A percentile compares a stretch with the other conserved stretches of the same genome.
These are phyloP conservation scores for Rhynchosporium secalis DNA, from an alignment of 2,329 filamentous ascomycete genomes.

Conservation along the genomic window DNA sequence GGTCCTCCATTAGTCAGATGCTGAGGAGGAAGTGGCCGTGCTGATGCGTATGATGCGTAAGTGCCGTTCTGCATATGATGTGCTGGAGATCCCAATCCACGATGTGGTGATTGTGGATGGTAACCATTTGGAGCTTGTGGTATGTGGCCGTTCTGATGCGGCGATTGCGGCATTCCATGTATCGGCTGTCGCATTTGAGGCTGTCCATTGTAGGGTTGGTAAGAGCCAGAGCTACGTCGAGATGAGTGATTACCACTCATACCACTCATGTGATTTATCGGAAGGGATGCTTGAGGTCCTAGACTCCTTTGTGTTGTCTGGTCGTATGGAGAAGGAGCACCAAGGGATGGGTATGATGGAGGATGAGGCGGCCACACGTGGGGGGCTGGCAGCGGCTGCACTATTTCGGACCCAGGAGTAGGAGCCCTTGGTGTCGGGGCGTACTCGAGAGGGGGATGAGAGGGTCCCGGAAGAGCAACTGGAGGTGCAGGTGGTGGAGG, in stretches of 20 bases:
- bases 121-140: constrained; percentile 47
- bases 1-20: constrained; percentile 41
- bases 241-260: constrained; percentile 48
- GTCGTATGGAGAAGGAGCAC: constrained; percentile 46
- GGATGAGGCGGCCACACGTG: constrained; percentile 22
- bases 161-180: constrained; percentile 41
- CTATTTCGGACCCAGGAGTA: constrained; percentile 37
- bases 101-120: constrained; percentile 35
- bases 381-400: constrained; percentile 24
- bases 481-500: constrained; percentile 20
- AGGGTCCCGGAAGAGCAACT: constrained; percentile 24
- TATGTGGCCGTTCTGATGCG: constrained; percentile 48
- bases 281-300: constrained; percentile 47
- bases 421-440: constrained; percentile 35
- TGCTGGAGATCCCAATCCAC: constrained; percentile 26
- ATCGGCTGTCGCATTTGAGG: constrained; percentile 30
- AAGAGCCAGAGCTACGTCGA: constrained; percentile 34
- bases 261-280: constrained; percentile 53
- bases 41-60: constrained; percentile 35
- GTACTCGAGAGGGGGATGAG: constrained; percentile 25
- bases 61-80: constrained; percentile 35
- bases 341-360: constrained; percentile 40
- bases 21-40: constrained; percentile 38
- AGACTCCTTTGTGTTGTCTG: constrained; percentile 54
- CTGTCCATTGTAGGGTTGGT: constrained; percentile 28